These are phyloP conservation scores for Pugionium cornutum DNA, from an alignment of 345 rosid species.

Conservation along the genomic window DNA sequence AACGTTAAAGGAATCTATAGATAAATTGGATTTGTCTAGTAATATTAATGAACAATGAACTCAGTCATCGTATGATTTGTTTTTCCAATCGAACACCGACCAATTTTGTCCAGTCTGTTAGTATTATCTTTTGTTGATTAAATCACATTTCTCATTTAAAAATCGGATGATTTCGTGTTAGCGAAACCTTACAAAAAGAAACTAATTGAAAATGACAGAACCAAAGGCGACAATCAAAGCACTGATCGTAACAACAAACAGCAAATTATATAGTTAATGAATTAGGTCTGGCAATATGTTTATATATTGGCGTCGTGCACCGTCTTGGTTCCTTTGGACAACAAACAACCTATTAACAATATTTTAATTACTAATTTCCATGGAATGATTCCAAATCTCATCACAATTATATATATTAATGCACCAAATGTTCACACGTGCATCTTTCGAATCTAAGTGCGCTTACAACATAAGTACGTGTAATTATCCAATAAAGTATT, in stretches of 20 bases:
- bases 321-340: slow-evolving; percentile 37
- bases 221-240: neutral
- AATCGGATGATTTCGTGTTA: too few species aligned
- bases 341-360: slow-evolving; percentile 29
- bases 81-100: too few species aligned
- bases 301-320: slow-evolving; percentile 36
- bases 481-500: neutral
- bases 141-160: too few species aligned
- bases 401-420: neutral
- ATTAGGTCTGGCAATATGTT: neutral
- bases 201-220: too few species aligned
- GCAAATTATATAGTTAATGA: neutral
- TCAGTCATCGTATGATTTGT: too few species aligned
- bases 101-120: too few species aligned
- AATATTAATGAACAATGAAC: too few species aligned
- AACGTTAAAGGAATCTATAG: too few species aligned
- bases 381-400: slow-evolving; percentile 29
- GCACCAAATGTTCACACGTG: slow-evolving; percentile 36
- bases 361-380: neutral
- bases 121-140: too few species aligned
- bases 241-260: slow-evolving; percentile 38
- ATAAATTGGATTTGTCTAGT: too few species aligned
- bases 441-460: slow-evolving; percentile 33
- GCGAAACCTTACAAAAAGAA: too few species aligned
- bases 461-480: slow-evolving; percentile 19